These are phyloP conservation scores for Talaromyces stipitatus DNA, from an alignment of 495 filamentous ascomycete genomes.

Conservation along the genomic window DNA sequence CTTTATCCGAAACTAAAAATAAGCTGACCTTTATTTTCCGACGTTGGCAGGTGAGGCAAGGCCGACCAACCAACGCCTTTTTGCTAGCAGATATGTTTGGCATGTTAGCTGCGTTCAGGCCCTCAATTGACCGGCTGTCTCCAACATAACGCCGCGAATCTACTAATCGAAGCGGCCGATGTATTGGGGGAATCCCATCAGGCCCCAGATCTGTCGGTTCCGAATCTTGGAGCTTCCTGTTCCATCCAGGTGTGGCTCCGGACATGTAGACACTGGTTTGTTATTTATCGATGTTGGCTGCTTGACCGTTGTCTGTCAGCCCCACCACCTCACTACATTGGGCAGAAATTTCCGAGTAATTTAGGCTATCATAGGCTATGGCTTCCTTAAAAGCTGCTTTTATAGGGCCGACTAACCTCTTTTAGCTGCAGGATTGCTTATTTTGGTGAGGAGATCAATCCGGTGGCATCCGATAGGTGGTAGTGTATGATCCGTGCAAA, in stretches of 20 bases:
- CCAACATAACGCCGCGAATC: not conserved
- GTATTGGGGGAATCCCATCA: not conserved
- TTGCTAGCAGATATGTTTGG: slow-evolving; percentile 3
- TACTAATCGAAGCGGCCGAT: not conserved
- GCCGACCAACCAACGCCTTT: slow-evolving; percentile 1
- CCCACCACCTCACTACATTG: not conserved
- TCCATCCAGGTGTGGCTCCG: not conserved
- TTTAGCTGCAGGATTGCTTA: not conserved
- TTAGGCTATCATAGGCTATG: not conserved
- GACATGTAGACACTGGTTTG: not conserved
- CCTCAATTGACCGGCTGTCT: not conserved
- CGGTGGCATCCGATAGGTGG: not conserved
- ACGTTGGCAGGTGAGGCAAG: slow-evolving; percentile 18
- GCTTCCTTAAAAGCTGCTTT: not conserved
- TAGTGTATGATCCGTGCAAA: too few species aligned
- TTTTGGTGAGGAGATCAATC: not conserved
- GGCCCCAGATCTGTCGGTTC: not conserved
- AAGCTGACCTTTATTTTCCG: slow-evolving; percentile 21
- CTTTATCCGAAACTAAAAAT: too few species aligned
- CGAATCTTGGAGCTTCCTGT: not conserved
- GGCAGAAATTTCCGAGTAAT: not conserved
- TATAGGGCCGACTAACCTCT: not conserved
- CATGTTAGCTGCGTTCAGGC: not conserved
- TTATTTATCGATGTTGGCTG: not conserved
- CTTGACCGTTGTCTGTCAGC: not conserved